Conservation (phyloP, 148 eudicot genomes). For the Dianthus caryophyllus region DNA sequence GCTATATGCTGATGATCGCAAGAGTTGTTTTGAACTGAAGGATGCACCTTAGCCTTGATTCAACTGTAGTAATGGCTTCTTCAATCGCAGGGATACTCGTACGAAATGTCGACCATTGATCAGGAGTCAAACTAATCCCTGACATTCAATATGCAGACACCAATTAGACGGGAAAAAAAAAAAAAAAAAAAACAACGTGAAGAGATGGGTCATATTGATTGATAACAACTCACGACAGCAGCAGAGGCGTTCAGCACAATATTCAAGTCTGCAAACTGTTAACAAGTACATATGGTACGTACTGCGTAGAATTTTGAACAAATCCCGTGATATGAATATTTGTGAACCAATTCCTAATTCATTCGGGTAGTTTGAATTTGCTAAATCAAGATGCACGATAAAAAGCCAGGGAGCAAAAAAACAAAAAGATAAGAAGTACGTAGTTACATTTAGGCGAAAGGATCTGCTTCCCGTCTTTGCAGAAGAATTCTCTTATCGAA, state of each 20-base stretch:
- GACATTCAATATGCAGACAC: constrained; percentile 18
- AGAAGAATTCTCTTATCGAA: constrained; percentile 42
- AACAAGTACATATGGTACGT: background rate
- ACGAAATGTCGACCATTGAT: constrained; percentile 52
- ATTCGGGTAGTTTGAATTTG: no score
- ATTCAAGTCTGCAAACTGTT: background rate
- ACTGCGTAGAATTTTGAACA: no score
- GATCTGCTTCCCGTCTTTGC: constrained; percentile 44
- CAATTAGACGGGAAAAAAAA: constrained; percentile 12
- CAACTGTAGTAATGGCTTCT: constrained; percentile 47
- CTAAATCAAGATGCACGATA: constrained; percentile 6
- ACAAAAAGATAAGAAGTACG: constrained; percentile 9
- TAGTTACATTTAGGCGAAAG: constrained; percentile 40
- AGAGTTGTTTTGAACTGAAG: background rate
- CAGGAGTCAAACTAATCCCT: constrained; percentile 42
- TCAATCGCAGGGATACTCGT: constrained; percentile 50
- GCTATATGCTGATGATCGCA: background rate
- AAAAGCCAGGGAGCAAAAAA: no score
- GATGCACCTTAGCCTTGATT: constrained; percentile 48
- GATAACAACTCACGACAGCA: background rate
- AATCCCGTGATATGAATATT: no score
- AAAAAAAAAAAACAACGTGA: no score
- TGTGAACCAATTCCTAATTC: no score
- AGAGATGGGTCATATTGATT: constrained; percentile 1
- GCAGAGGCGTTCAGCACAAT: background rate